These are phyloP conservation scores for Miscanthus lutarioriparius DNA, from an alignment of 176 grass and related monocot species.

Conservation along the genomic window DNA sequence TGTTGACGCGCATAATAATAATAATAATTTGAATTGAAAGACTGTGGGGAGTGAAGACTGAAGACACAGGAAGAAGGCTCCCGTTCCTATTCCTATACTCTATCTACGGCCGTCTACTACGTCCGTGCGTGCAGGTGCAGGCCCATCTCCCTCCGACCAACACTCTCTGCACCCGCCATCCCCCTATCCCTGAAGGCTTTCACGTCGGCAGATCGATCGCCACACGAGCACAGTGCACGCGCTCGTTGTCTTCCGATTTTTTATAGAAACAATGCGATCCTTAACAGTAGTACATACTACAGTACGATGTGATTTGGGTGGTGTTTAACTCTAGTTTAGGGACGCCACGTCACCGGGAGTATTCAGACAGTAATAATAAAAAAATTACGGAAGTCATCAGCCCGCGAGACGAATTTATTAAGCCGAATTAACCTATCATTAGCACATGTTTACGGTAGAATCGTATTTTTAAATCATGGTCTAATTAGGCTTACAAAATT, in stretches of 20 bases:
- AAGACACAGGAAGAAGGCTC: not conserved
- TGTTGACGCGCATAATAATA: too few relatives aligned
- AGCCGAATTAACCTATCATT: too few relatives aligned
- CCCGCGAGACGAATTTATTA: too few relatives aligned
- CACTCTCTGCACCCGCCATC: slow-evolving; percentile 25
- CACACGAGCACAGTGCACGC: not conserved
- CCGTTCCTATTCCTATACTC: slow-evolving; percentile 18
- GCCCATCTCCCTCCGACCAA: slow-evolving; percentile 35
- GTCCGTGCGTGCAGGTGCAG: not conserved
- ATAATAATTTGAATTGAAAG: too few relatives aligned
- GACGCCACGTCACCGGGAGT: too few relatives aligned
- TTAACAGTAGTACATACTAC: not conserved
- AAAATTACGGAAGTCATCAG: too few relatives aligned
- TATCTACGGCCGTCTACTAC: not conserved
- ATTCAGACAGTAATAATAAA: too few relatives aligned
- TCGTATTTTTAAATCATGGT: too few relatives aligned
- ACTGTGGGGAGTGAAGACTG: not conserved
- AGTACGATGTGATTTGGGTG: not conserved
- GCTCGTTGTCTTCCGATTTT: not conserved
- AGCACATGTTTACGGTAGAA: too few relatives aligned
- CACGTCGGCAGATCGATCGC: not conserved
- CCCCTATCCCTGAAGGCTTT: slow-evolving; percentile 24
- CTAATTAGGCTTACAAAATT: too few relatives aligned
- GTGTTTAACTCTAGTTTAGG: too few relatives aligned
- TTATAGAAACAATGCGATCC: not conserved